These are phyloP conservation scores for Conidiobolus coronatus DNA, from an alignment of 371 early-diverging fungal genomes.

Conservation along the genomic window DNA sequence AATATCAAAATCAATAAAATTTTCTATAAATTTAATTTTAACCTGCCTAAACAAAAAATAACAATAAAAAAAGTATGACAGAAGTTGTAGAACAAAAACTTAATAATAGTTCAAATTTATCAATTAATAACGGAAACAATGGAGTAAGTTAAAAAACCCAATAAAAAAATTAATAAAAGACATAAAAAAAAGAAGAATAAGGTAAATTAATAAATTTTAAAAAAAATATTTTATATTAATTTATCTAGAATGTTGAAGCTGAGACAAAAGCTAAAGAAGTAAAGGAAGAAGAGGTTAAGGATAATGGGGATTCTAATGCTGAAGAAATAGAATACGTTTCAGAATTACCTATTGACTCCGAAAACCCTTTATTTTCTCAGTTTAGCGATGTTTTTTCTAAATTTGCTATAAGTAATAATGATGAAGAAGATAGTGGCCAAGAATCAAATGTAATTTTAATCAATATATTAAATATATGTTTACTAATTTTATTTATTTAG, in stretches of 20 bases:
- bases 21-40: too few species aligned
- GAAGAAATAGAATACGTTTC: not conserved
- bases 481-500: slow-evolving; percentile 5
- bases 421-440: not conserved
- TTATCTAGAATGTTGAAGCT: too few species aligned
- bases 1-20: too few species aligned
- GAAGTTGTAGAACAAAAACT: too few species aligned
- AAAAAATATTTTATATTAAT: too few species aligned
- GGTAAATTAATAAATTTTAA: not conserved
- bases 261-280: not conserved
- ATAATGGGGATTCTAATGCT: not conserved
- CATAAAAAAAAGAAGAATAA: slow-evolving; percentile 7
- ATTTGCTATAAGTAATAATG: not conserved
- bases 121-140: too few species aligned
- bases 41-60: too few species aligned
- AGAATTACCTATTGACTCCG: not conserved
- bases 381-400: not conserved
- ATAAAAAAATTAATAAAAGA: slow-evolving; percentile 11
- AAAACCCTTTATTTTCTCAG: not conserved
- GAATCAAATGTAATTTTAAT: too few species aligned
- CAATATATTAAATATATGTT: too few species aligned
- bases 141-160: slow-evolving; percentile 9
- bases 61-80: too few species aligned
- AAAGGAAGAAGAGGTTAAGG: not conserved
- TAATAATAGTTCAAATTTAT: too few species aligned